Evolutionary conservation across 148 eudicot genomes (phyloP), one percentile per base, ranked within the genome.

Genomic region (Rheum nobile): DNA sequence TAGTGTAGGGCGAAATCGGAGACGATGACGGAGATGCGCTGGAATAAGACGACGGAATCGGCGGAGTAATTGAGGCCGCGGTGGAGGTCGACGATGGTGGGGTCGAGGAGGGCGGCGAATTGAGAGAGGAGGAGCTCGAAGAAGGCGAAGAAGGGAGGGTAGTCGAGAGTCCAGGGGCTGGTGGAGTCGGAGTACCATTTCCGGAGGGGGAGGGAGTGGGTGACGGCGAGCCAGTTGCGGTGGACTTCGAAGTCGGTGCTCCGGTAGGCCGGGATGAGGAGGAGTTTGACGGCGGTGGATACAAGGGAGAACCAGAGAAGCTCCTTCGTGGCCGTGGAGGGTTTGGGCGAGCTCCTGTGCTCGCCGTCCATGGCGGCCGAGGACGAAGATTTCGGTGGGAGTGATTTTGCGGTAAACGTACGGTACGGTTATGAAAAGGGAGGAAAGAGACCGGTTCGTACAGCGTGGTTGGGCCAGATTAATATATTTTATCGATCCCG

Each of bases 231-330:
- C 97, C 98, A 93, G 77, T 91, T 84, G 77, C 97, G 97, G 72
- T 93, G 98, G 77, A 93, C 98, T 76, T 89, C 97, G 83, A 93
- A 91, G 77, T 93, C 98, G 12, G 98, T 93, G 87, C 97, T 91
- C 65, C 74, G 88, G 84, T 93, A 93, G 50, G 98, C 75, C 16
- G 98, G 98, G 79, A 86, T 75, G 19, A 93, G 79, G 69, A 93
- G 93, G 83, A 93, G 83, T 34, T 93, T 93, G 21, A 89, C 31
- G 72, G 80, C 21, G 24, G 91, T 44, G 79, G 93, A 85, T 10
- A 86, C 71, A 41, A 85, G 75, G n/a, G 88, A 61, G 55, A 84
- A 77, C 91, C 93, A 93, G 74, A 82, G 3, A 35, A 88, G 79
- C 19, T 78, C 82, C 59, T 67, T 75, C 79, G 70, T 43, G 50